phyloP scores from a whole-genome alignment of 768 basidiomycete genomes.

The Leccinum subtestaceum region DNA sequence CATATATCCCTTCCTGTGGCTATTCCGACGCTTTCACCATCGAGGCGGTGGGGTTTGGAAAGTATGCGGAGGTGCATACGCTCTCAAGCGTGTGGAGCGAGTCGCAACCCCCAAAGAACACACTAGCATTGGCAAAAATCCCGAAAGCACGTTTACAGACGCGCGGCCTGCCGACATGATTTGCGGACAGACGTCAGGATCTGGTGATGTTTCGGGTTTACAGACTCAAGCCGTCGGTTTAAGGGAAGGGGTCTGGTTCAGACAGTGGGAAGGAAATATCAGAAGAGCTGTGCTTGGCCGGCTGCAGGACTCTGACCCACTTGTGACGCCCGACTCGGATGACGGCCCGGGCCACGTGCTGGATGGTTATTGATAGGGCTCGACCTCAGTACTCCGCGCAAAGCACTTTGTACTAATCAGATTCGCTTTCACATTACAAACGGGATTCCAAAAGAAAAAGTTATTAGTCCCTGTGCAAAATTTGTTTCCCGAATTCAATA shows the following conservation, averaged over 20 bases:
- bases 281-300: constrained; percentile 51
- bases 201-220: constrained; percentile 28
- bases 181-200: constrained; percentile 20
- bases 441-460: too few species aligned
- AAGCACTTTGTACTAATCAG: too few species aligned
- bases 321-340: constrained; percentile 28
- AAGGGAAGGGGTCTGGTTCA: constrained; percentile 78
- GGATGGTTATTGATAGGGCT: constrained; percentile 20
- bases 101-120: constrained; percentile 12
- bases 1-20: constrained; percentile 79
- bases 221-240: constrained; percentile 49
- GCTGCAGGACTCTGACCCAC: constrained; percentile 36
- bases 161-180: neutral
- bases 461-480: neutral
- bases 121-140: constrained; percentile 1
- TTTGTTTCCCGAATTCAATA: constrained; percentile 2
- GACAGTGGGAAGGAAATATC: constrained; percentile 71
- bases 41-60: constrained; percentile 73
- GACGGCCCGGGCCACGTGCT: constrained; percentile 16
- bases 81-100: constrained; percentile 49
- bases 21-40: constrained; percentile 66
- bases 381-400: too few species aligned
- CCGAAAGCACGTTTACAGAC: constrained; percentile 7
- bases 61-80: constrained; percentile 73
- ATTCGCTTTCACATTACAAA: too few species aligned